A percentile compares a stretch with the other conserved stretches of the same genome.
phyloP scores from a whole-genome alignment of 2,329 filamentous ascomycete species.

The Cladosporium sp. region DNA sequence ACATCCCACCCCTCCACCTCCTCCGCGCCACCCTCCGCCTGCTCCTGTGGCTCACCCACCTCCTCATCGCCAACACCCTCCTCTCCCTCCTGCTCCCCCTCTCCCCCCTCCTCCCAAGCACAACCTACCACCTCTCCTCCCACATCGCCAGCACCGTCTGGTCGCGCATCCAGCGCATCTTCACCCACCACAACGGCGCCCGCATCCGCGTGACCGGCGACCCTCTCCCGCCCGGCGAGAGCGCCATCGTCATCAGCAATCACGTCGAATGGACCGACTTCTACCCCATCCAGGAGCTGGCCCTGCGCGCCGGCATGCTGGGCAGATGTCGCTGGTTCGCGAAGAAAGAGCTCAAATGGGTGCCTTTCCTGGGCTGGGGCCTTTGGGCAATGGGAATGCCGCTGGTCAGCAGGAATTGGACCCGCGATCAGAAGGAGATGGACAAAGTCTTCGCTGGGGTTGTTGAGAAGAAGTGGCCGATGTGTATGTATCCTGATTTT shows the following conservation, averaged over 20 bases:
- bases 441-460: slow-evolving; percentile 55
- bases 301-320: slow-evolving; percentile 53
- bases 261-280: slow-evolving; percentile 62
- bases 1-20: slow-evolving; percentile 26
- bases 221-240: slow-evolving; percentile 50
- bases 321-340: slow-evolving; percentile 60
- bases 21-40: slow-evolving; percentile 29
- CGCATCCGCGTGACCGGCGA: slow-evolving; percentile 53
- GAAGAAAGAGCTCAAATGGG: slow-evolving; percentile 55
- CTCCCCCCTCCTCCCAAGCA: slow-evolving; percentile 37
- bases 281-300: slow-evolving; percentile 60
- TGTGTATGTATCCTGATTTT: slow-evolving; percentile 44
- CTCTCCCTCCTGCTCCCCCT: slow-evolving; percentile 33
- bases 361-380: slow-evolving; percentile 61
- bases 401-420: slow-evolving; percentile 58
- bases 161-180: slow-evolving; percentile 56
- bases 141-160: slow-evolving; percentile 52
- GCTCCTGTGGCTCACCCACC: slow-evolving; percentile 50
- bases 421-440: slow-evolving; percentile 53
- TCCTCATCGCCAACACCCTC: slow-evolving; percentile 46
- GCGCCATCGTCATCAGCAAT: slow-evolving; percentile 57
- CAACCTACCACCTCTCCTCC: slow-evolving; percentile 54
- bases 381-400: slow-evolving; percentile 64
- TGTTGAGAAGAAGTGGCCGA: slow-evolving; percentile 50
- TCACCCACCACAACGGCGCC: slow-evolving; percentile 52